phyloP scores from a whole-genome alignment of 1,284 basidiomycete species.

The Ustilago nuda region DNA sequence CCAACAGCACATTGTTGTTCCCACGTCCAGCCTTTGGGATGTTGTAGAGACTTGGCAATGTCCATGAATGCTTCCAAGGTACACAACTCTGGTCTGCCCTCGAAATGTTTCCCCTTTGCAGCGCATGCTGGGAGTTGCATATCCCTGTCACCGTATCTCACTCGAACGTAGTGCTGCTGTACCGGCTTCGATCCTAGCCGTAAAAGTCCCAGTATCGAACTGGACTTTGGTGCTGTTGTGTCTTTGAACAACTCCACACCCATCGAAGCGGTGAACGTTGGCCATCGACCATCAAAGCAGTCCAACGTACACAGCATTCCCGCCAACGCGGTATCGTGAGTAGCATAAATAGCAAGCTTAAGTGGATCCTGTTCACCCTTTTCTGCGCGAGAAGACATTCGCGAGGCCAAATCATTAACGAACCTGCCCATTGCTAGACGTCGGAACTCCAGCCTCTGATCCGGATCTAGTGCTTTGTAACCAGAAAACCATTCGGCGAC shows the following conservation, averaged over 20 bases:
- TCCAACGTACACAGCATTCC: conserved; percentile 78
- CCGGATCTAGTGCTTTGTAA: conserved; percentile 59
- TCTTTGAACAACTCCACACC: conserved; percentile 62
- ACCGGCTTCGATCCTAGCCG: conserved; percentile 5
- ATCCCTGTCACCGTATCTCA: conserved; percentile 81
- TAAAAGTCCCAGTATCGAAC: conserved; percentile 30
- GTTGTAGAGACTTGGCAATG: conserved; percentile 56
- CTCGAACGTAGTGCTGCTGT: conserved; percentile 73
- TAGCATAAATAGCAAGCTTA: conserved; percentile 72
- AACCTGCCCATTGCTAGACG: conserved; percentile 81
- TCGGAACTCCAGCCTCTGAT: conserved; percentile 76
- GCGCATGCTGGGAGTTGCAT: conserved; percentile 78
- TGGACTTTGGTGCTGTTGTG: conserved; percentile 17
- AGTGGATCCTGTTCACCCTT: conserved; percentile 49
- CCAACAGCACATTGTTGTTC: conserved; percentile 62
- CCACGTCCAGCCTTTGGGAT: conserved; percentile 56
- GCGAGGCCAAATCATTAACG: conserved; percentile 75
- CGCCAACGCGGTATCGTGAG: conserved; percentile 79
- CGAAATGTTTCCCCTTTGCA: conserved; percentile 77
- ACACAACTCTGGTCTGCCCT: conserved; percentile 81
- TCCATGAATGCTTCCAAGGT: conserved; percentile 77
- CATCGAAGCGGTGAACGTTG: conserved; percentile 58
- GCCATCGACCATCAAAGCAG: conserved; percentile 79
- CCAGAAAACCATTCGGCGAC: conserved; percentile 83
- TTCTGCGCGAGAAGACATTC: conserved; percentile 71